Evolutionary conservation across 805 yeast species (phyloP).

Genomic region (Tetrapisispora pingtungensis): DNA sequence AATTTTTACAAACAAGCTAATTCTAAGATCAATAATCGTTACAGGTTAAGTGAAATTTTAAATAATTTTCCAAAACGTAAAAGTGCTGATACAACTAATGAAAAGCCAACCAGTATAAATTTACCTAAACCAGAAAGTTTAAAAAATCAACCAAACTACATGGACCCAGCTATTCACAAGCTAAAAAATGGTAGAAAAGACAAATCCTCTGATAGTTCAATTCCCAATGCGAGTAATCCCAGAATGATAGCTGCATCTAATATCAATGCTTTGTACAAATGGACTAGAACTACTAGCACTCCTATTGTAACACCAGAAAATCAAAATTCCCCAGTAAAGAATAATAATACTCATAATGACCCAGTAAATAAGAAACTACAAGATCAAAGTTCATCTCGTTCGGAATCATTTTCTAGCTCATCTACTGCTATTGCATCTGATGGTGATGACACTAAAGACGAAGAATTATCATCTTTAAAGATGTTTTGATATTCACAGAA

Average conservation of each 20-base stretch:
- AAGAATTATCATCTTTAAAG: slow-evolving; percentile 2
- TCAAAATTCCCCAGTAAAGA: neutral
- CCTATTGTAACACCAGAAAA: too few relatives aligned
- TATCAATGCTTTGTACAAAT: neutral
- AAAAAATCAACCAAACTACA: neutral
- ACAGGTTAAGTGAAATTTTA: slow-evolving; percentile 2
- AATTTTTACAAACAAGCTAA: slow-evolving; percentile 25
- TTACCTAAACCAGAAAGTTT: neutral
- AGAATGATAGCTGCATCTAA: neutral
- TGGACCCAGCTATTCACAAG: neutral
- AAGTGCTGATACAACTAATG: neutral
- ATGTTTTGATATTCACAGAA: neutral
- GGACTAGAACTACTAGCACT: neutral
- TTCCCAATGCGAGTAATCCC: slow-evolving; percentile 1
- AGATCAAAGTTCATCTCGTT: neutral
- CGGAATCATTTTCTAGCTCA: slow-evolving; percentile 3
- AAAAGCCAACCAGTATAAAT: neutral
- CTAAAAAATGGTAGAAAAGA: neutral
- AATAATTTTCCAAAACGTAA: slow-evolving; percentile 1
- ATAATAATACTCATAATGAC: neutral
- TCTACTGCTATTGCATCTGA: slow-evolving; percentile 2
- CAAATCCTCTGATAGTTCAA: neutral
- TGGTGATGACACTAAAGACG: neutral
- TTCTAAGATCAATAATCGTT: slow-evolving; percentile 3
- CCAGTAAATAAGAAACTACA: neutral